phyloP scores from a whole-genome alignment of 106 monocot genomes.

The Dendrobium catenatum region DNA sequence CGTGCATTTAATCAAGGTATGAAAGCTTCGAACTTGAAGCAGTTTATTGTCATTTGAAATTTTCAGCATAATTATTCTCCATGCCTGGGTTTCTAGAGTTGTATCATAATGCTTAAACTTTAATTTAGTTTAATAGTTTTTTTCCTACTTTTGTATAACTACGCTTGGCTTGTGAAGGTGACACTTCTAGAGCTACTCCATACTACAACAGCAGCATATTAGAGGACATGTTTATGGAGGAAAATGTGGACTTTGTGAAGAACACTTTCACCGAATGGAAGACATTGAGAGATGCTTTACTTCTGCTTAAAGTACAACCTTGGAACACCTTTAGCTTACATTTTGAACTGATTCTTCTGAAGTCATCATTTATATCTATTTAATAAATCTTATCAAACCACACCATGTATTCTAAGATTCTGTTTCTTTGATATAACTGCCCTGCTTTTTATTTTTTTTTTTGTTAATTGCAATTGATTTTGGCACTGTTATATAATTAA shows the following conservation, averaged over 20 bases:
- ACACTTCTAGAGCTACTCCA: conserved; percentile 51
- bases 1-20: conserved; percentile 57
- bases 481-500: not conserved
- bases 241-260: conserved; percentile 66
- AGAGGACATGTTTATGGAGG: conserved; percentile 94
- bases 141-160: not conserved
- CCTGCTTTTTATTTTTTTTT: not conserved
- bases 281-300: conserved; percentile 55
- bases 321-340: not conserved
- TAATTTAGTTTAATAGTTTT: not conserved
- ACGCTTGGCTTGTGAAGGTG: conserved; percentile 21
- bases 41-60: not conserved
- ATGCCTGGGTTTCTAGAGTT: not conserved
- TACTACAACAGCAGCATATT: conserved; percentile 85
- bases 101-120: not conserved
- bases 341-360: not conserved
- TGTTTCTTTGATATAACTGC: not conserved
- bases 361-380: not conserved
- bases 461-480: not conserved
- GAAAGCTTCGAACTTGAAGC: not conserved
- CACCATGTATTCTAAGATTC: not conserved
- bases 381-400: conserved; percentile 4
- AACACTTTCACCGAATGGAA: conserved; percentile 54
- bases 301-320: conserved; percentile 71
- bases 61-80: not conserved